Evolutionary conservation across 2,329 filamentous ascomycete genomes (phyloP), one percentile per base, ranked within the genome.

Genomic region (Pyrenophora teres): DNA sequence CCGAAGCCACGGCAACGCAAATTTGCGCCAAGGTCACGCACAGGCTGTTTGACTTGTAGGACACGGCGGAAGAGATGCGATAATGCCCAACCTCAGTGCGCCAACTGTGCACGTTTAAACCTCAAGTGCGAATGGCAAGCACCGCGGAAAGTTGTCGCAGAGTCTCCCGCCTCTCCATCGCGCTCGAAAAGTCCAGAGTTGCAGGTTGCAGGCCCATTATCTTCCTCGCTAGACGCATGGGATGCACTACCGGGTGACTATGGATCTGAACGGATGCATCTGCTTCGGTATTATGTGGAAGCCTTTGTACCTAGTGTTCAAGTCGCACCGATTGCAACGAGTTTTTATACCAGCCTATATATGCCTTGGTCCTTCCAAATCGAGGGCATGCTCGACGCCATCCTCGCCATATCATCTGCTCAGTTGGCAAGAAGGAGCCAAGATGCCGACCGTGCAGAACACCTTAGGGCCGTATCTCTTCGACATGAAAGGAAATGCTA

Each of bases 291-390:
- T 50, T 73, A 72, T 52, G 56, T 70, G 41, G 67, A 72, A 40
- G 69, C 65, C 7, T 72, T 69, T 27, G 68, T 73, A 23, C 70
- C 69, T 37, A 72, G 70, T 50, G 65, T 73, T 9, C 71, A 69
- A 13, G 68, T 73, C 15, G 70, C 70, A 12, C 64, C 62, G 7
- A 72, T 64, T n/a, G 57, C 67, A 8, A 66, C 66, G 2, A 71
- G 68, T 48, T 73, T 72, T 50, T 73, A 72, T 47, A 73, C 67
- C 2, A 58, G 57, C 4, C 55, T 72, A 9, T 73, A 73, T 40
- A 68, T 73, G 53, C 70, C 70, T 18, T 72, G 70, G 70, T 70
- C 70, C 13, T 67, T 70, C 31, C 54, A 70, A 30, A 69, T 65
- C 12, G 62, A 72, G 31, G 70, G 70, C 13, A 67, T 73, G 62